Evolutionary conservation across 768 basidiomycete species (phyloP), one percentile per base, ranked within the genome.

Genomic region (Podaxis rugospora): DNA sequence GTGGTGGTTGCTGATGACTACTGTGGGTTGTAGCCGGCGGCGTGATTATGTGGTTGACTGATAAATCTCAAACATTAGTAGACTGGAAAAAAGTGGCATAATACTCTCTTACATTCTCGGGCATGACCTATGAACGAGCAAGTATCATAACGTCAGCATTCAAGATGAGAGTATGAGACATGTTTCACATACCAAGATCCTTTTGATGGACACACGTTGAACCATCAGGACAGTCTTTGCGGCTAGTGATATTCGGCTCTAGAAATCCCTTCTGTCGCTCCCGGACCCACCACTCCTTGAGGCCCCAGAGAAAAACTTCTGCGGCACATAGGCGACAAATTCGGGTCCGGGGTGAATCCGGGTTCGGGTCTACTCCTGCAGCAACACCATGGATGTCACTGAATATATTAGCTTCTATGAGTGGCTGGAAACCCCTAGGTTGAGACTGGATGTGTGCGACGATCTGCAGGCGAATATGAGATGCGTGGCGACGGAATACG

Each of bases 231-330:
- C 91, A 93, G 66, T 93, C 87, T 35, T 82, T 83, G 40, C 89
- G 78, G n/a, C 71, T 79, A 65, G 79, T 69, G n/a, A 90, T 70
- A 47, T 68, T 69, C 50, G 79, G 79, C 44, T 86, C 85, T 55
- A 89, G 70, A 64, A 83, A 80, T 14, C 87, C 90, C 66, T 86
- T 89, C 72, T 78, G 80, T 28, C 91, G 82, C 71, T 93, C 90
- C 53, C 87, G 77, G 36, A 92, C 74, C 90, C 92, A 93, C 91
- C 91, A 93, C 40, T 87, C 89, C 62, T 80, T 84, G 47, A 93
- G 68, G 10, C 91, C 91, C 78, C 85, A 90, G 2, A 92, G 75
- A 16, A 93, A 76, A 1, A 92, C 80, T 69, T 92, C 90, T 0
- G 85, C 78, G 1, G 92, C 88, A 68, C 91, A 93, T 44, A 83